These are phyloP conservation scores for Geotrichum europaeum DNA, from an alignment of 1,139 yeast species.

Conservation along the genomic window DNA sequence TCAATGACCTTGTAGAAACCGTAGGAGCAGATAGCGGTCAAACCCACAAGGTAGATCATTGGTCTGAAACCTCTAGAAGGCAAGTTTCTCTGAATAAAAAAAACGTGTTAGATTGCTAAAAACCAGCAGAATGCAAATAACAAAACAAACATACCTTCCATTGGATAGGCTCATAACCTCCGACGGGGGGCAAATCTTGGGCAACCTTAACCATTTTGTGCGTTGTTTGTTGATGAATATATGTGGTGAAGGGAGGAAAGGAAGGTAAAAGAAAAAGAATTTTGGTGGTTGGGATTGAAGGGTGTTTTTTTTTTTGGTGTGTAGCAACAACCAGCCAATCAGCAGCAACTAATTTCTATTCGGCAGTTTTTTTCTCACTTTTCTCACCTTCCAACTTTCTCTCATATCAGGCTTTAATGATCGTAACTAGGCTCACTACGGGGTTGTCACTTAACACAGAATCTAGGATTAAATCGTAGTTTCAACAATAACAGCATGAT, in stretches of 20 bases:
- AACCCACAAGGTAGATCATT: conserved; percentile 58
- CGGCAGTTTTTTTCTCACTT: not conserved
- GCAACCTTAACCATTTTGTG: conserved; percentile 24
- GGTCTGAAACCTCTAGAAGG: conserved; percentile 86
- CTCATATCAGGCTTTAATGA: not conserved
- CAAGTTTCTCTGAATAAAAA: conserved; percentile 48
- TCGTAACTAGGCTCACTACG: not conserved
- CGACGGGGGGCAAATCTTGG: conserved; percentile 85
- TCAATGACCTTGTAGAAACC: conserved; percentile 65
- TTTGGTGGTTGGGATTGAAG: not conserved
- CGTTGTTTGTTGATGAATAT: not conserved
- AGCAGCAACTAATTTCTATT: not conserved
- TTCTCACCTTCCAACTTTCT: not conserved
- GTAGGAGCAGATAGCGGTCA: conserved; percentile 58
- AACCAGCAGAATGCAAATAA: not conserved
- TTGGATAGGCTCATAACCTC: conserved; percentile 81
- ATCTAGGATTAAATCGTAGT: not conserved
- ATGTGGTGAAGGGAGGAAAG: not conserved
- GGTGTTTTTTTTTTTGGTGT: not conserved
- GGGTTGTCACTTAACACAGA: not conserved
- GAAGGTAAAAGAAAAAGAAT: not conserved
- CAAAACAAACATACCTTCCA: conserved; percentile 48
- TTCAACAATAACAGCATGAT: no score
- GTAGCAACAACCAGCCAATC: not conserved
- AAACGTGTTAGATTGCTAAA: not conserved